Conservation (phyloP, 306 rosid species). For the Biancaea sappan region DNA sequence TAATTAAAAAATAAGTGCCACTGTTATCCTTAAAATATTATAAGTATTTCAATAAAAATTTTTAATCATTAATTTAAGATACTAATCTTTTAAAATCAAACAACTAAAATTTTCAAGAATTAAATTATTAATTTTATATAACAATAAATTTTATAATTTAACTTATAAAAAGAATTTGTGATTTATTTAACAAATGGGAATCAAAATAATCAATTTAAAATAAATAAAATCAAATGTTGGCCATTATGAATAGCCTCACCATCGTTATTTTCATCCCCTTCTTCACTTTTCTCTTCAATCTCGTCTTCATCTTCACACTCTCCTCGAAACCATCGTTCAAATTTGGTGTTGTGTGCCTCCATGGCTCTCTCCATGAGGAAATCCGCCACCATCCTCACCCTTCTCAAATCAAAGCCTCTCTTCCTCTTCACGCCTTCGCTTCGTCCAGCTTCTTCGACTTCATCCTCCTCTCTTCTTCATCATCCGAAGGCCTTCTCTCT, state of each 20-base stretch:
- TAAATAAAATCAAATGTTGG: no score
- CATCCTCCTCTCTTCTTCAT: background rate
- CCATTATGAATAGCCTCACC: background rate
- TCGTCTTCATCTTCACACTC: background rate
- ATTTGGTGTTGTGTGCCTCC: background rate
- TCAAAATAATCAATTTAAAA: no score
- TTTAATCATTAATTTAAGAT: no score
- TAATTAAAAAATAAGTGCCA: background rate
- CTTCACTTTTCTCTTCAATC: background rate
- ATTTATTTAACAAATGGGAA: no score
- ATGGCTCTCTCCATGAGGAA: conserved; percentile 48
- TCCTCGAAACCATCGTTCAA: background rate
- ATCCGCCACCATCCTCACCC: conserved; percentile 30
- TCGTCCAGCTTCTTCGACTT: background rate
- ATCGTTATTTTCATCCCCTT: background rate
- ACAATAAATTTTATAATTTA: no score
- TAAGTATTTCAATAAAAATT: no score
- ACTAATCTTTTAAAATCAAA: no score
- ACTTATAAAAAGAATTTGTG: no score
- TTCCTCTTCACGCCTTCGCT: conserved; percentile 7
- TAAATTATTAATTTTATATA: no score
- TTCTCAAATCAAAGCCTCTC: conserved; percentile 13
- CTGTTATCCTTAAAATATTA: no score
- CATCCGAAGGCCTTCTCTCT: background rate
- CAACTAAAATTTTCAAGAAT: no score